Evolutionary conservation across 2,329 filamentous ascomycete species (phyloP).

Genomic region (Clonostachys rhizophaga): DNA sequence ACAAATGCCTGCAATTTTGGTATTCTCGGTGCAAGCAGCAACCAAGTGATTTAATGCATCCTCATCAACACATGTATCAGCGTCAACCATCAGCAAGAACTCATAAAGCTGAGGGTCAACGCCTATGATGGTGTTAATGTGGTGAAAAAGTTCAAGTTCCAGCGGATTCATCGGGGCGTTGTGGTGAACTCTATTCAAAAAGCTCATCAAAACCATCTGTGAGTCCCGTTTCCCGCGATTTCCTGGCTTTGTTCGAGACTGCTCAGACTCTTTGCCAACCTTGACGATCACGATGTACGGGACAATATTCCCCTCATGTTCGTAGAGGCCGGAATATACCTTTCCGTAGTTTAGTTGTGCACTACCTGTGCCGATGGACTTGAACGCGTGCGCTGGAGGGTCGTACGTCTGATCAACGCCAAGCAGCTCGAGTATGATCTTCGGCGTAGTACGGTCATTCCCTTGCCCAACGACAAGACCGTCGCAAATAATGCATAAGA

Average conservation of each 20-base stretch:
- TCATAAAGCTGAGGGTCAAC: conserved; percentile 97
- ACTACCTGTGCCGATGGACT: conserved; percentile 81
- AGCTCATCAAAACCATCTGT: conserved; percentile 92
- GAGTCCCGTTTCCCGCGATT: conserved; percentile 99
- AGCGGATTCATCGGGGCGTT: conserved; percentile 91
- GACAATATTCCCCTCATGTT: conserved; percentile 95
- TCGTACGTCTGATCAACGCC: conserved; percentile 96
- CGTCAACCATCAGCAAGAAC: conserved; percentile 95
- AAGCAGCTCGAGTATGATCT: conserved; percentile 95
- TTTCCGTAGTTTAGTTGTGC: conserved; percentile 98
- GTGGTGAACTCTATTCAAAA: conserved; percentile 96
- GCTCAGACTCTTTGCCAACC: conserved; percentile 94
- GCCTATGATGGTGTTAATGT: conserved; percentile 98
- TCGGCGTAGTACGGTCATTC: conserved; percentile 94
- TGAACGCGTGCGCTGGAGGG: conserved; percentile 89
- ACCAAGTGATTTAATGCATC: conserved; percentile 92
- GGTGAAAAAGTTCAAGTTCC: conserved; percentile 97
- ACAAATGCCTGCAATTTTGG: conserved; percentile 95
- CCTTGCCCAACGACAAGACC: conserved; percentile 95
- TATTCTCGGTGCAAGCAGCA: conserved; percentile 86
- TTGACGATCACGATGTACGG: conserved; percentile 96
- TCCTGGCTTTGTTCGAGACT: conserved; percentile 84
- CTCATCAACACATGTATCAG: conserved; percentile 89
- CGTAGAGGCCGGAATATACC: conserved; percentile 96
- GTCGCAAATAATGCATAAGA: conserved; percentile 94